Conservation (phyloP, 2,329 filamentous ascomycete genomes). For the Furcasterigmium sp. region DNA sequence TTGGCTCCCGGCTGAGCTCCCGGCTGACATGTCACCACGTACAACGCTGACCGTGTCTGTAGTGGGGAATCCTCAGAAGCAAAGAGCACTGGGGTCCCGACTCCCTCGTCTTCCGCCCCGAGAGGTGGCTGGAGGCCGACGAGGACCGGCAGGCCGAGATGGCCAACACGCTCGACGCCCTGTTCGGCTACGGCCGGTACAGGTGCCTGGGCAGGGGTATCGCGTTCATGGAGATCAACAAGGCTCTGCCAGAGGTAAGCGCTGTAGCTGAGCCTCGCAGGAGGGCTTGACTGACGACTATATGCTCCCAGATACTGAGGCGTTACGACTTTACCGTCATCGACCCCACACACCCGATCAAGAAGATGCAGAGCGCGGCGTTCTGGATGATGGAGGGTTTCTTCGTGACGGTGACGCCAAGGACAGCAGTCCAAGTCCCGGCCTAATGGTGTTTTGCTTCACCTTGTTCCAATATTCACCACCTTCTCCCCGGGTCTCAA, state of each 20-base stretch:
- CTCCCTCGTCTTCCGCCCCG: conserved; percentile 49
- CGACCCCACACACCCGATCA: conserved; percentile 26
- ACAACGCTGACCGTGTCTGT: background rate
- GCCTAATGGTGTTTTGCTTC: too few relatives aligned
- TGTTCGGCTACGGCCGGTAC: conserved; percentile 40
- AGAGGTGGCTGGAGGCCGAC: conserved; percentile 44
- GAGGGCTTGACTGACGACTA: rapidly evolving
- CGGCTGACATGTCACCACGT: conserved; percentile 22
- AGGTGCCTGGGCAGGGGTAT: conserved; percentile 41
- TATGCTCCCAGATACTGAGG: conserved; percentile 25
- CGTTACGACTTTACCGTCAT: conserved; percentile 26
- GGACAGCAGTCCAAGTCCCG: too few relatives aligned
- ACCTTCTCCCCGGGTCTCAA: too few relatives aligned
- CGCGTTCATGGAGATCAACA: conserved; percentile 43
- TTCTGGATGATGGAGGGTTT: conserved; percentile 29
- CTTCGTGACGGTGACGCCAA: conserved; percentile 22
- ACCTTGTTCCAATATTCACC: too few relatives aligned
- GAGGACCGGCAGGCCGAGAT: conserved; percentile 25
- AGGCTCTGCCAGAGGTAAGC: conserved; percentile 40
- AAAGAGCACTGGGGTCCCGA: conserved; percentile 46
- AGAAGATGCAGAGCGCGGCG: conserved; percentile 21
- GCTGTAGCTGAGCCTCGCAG: background rate
- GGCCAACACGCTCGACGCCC: conserved; percentile 30
- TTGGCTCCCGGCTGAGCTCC: too few relatives aligned
- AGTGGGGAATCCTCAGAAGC: conserved; percentile 17